Conservation (phyloP, 805 yeast genomes). For the Barnettozyma botsteinii region DNA sequence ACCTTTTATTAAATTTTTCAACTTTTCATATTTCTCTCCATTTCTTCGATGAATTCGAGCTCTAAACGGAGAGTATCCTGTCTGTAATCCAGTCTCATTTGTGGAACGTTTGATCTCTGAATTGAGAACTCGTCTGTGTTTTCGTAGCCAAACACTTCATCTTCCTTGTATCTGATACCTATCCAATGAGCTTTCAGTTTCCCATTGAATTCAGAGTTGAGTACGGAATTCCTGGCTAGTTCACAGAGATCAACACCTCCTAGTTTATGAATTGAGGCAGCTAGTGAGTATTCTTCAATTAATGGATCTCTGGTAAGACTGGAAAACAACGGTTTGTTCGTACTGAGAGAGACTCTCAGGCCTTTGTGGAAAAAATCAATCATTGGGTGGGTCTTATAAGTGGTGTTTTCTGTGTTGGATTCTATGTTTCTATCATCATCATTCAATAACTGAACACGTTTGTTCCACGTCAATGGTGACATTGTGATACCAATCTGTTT, state of each 20-base stretch:
- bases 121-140: constrained; percentile 22
- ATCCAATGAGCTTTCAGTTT: constrained; percentile 25
- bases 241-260: too few species aligned
- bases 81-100: constrained; percentile 24
- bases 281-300: too few species aligned
- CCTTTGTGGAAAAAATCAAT: constrained; percentile 25
- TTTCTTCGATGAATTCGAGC: constrained; percentile 12
- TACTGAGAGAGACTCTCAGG: constrained; percentile 20
- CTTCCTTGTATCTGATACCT: constrained; percentile 17
- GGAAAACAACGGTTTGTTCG: constrained; percentile 24
- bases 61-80: constrained; percentile 19
- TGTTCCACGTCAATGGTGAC: constrained; percentile 28
- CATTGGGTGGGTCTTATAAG: constrained; percentile 21
- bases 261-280: too few species aligned
- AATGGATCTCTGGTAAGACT: constrained; percentile 25
- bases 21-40: constrained; percentile 4
- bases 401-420: constrained; percentile 1
- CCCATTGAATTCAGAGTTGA: constrained; percentile 23
- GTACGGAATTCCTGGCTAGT: constrained; percentile 23
- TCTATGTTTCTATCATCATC: constrained; percentile 21
- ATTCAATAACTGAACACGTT: constrained; percentile 18
- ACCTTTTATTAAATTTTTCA: neutral
- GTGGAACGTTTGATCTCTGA: constrained; percentile 25
- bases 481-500: constrained; percentile 26
- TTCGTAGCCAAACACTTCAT: constrained; percentile 7